A percentile compares a stretch with the other conserved stretches of the same genome.
Evolutionary conservation across 1,139 yeast genomes (phyloP).

Genomic region (Yamadazyma oceani): DNA sequence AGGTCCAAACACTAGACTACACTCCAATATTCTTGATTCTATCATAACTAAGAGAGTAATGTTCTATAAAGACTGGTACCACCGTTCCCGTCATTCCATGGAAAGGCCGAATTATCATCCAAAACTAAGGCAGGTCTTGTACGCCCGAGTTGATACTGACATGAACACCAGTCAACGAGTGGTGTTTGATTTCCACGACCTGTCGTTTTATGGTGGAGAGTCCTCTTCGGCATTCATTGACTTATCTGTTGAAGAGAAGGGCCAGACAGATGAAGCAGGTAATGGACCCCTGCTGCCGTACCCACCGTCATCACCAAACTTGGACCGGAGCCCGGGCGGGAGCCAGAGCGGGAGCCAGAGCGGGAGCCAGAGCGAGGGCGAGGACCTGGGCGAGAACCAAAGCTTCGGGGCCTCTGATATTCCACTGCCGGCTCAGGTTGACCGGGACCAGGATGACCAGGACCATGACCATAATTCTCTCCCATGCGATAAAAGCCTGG

Average conservation of each 20-base stretch:
- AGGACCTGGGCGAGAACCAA: no score
- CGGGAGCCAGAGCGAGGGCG: no score
- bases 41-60: constrained; percentile 27
- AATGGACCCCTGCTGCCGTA: constrained; percentile 1
- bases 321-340: constrained; percentile 11
- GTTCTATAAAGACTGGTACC: constrained; percentile 42
- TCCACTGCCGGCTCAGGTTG: no score
- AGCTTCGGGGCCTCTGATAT: not conserved
- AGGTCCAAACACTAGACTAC: constrained; percentile 4
- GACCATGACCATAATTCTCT: no score
- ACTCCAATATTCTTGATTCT: constrained; percentile 15
- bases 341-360: no score
- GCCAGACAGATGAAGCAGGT: no score
- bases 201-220: not conserved
- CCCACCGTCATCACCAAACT: constrained; percentile 21
- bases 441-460: no score
- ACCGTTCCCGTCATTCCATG: not conserved
- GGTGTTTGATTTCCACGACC: constrained; percentile 10
- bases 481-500: no score
- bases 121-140: constrained; percentile 5
- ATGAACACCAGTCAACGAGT: not conserved
- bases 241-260: not conserved
- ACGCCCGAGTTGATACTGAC: constrained; percentile 2
- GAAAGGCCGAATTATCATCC: not conserved
- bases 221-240: not conserved